Conservation (phyloP, 805 yeast genomes). For the Hanseniaspora taiwanica region DNA sequence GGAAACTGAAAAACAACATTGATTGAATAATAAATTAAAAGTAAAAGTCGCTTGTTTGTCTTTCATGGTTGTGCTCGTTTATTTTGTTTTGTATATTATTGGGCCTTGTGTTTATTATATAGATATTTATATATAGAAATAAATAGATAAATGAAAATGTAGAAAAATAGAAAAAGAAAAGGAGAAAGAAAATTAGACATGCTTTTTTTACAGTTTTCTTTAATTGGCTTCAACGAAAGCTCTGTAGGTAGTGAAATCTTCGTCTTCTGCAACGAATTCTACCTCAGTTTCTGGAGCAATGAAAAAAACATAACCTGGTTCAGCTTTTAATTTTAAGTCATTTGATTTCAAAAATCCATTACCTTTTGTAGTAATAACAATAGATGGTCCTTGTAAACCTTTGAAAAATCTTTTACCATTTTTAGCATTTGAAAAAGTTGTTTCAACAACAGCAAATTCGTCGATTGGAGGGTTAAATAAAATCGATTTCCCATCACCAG, state of each 20-base stretch:
- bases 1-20: constrained; percentile 41
- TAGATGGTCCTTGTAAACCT: constrained; percentile 74
- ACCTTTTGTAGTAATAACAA: constrained; percentile 75
- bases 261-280: constrained; percentile 39
- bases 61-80: too few relatives aligned
- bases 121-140: too few relatives aligned
- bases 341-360: constrained; percentile 41
- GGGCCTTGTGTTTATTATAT: too few relatives aligned
- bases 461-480: constrained; percentile 93
- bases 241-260: constrained; percentile 67
- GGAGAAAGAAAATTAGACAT: too few relatives aligned
- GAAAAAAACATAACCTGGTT: constrained; percentile 71
- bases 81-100: too few relatives aligned
- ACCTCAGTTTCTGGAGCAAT: constrained; percentile 66
- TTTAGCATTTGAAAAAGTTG: constrained; percentile 38
- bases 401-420: constrained; percentile 43
- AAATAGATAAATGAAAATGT: neutral
- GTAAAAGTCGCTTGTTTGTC: neutral
- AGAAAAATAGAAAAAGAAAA: neutral
- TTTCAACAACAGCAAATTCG: constrained; percentile 88
- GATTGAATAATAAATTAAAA: constrained; percentile 6
- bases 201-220: too few relatives aligned
- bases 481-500: constrained; percentile 52
- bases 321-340: constrained; percentile 33
- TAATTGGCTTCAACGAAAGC: constrained; percentile 67